A percentile compares a stretch with the other conserved stretches of the same genome.
Conservation (phyloP, 768 basidiomycete species). For the Tephrocybe sp. region DNA sequence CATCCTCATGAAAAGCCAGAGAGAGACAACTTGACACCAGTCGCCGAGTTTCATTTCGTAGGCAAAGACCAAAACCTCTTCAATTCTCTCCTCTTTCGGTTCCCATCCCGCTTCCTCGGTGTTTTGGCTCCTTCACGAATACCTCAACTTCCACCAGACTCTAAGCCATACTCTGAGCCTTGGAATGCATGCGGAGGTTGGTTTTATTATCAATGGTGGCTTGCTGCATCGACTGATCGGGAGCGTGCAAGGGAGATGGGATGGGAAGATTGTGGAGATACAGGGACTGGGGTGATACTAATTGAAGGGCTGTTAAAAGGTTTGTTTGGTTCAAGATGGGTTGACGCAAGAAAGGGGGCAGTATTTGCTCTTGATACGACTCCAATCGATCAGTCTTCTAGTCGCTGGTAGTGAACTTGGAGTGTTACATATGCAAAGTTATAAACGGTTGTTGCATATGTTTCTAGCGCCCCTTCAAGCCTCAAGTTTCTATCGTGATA, state of each 20-base stretch:
- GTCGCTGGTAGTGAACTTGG: too few species aligned
- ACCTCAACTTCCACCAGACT: slow-evolving; percentile 7
- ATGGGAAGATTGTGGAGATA: slow-evolving; percentile 2
- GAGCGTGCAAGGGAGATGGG: slow-evolving; percentile 20
- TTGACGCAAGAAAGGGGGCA: neutral
- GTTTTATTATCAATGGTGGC: slow-evolving; percentile 54
- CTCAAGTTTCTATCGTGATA: too few species aligned
- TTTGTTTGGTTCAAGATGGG: slow-evolving; percentile 18
- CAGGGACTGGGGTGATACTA: slow-evolving; percentile 4
- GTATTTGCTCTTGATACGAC: too few species aligned
- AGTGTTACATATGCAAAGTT: too few species aligned
- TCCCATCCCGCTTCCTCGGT: slow-evolving; percentile 44
- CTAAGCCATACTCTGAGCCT: neutral
- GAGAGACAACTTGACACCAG: neutral
- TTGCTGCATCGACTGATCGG: slow-evolving; percentile 28
- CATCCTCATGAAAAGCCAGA: slow-evolving; percentile 36
- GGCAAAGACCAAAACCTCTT: slow-evolving; percentile 60
- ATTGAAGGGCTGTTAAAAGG: slow-evolving; percentile 14
- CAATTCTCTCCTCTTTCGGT: slow-evolving; percentile 45
- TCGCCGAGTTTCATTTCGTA: slow-evolving; percentile 36
- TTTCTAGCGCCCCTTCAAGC: too few species aligned
- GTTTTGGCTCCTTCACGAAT: slow-evolving; percentile 27
- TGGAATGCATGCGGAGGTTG: slow-evolving; percentile 37
- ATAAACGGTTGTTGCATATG: too few species aligned
- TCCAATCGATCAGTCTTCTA: too few species aligned